phyloP scores from a whole-genome alignment of 2,329 filamentous ascomycete species.

The Myrmaecium sp. region DNA sequence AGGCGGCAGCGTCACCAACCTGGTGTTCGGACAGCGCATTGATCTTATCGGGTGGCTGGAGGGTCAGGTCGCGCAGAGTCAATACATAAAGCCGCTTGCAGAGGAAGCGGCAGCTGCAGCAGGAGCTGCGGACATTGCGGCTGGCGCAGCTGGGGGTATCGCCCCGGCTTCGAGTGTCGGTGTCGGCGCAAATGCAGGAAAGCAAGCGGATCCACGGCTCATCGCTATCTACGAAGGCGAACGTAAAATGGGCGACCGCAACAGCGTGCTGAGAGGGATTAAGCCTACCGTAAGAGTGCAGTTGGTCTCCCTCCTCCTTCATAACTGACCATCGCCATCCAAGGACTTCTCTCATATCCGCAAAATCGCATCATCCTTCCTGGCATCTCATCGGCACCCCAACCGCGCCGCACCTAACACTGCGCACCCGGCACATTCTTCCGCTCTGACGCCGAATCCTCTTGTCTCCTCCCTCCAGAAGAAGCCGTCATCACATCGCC shows the following conservation, averaged over 20 bases:
- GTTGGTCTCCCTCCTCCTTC: not conserved
- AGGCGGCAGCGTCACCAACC: conserved; percentile 59
- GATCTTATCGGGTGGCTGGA: conserved; percentile 90
- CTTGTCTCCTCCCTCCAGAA: conserved; percentile 21
- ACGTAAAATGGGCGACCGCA: conserved; percentile 81
- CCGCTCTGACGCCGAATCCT: conserved; percentile 31
- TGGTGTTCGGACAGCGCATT: conserved; percentile 79
- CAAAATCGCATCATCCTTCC: conserved; percentile 66
- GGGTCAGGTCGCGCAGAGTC: conserved; percentile 62
- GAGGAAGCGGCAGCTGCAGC: conserved; percentile 34
- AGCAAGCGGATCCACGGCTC: conserved; percentile 60
- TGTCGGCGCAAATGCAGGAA: conserved; percentile 31
- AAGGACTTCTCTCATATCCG: conserved; percentile 91
- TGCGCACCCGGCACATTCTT: not conserved
- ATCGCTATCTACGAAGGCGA: conserved; percentile 84
- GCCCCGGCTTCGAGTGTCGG: conserved; percentile 19
- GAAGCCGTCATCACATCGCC: conserved; percentile 26
- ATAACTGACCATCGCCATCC: conserved; percentile 3
- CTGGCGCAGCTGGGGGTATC: conserved; percentile 29
- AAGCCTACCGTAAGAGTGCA: conserved; percentile 59
- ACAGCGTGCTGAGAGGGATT: conserved; percentile 68
- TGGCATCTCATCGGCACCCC: conserved; percentile 31
- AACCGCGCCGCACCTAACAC: conserved; percentile 14
- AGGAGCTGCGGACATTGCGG: conserved; percentile 32
- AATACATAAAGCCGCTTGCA: conserved; percentile 76